phyloP scores from a whole-genome alignment of 768 basidiomycete genomes.

The Podaxis sp. region DNA sequence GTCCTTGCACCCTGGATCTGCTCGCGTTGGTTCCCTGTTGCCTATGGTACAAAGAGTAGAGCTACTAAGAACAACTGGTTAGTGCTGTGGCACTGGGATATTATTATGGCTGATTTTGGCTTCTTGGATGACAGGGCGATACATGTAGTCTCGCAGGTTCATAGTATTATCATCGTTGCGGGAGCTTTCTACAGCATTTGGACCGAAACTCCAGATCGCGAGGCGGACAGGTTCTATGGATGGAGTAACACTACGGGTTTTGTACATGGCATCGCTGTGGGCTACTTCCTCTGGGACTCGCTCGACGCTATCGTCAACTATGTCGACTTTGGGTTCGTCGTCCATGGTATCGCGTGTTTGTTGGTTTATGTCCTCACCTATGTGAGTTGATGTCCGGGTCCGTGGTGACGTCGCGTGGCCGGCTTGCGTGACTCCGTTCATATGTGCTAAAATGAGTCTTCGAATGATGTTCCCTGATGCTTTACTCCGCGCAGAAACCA shows the following conservation, averaged over 20 bases:
- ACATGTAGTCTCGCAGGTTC: conserved; percentile 71
- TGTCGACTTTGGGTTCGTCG: conserved; percentile 69
- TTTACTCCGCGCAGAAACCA: conserved; percentile 45
- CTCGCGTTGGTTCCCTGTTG: conserved; percentile 43
- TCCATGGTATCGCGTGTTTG: conserved; percentile 75
- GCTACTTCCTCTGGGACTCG: conserved; percentile 85
- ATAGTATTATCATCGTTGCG: conserved; percentile 67
- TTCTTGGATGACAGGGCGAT: conserved; percentile 49
- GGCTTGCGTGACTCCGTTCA: background rate
- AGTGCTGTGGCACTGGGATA: background rate
- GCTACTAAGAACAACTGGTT: conserved; percentile 64
- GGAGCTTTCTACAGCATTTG: conserved; percentile 55
- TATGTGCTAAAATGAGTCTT: background rate
- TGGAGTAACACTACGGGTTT: conserved; percentile 62
- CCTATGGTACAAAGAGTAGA: conserved; percentile 47
- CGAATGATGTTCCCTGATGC: background rate
- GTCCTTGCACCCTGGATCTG: conserved; percentile 57
- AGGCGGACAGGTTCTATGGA: conserved; percentile 71
- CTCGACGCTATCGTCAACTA: conserved; percentile 70
- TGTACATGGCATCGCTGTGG: conserved; percentile 67
- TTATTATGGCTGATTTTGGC: conserved; percentile 6
- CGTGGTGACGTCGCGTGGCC: conserved; percentile 10
- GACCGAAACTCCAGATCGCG: conserved; percentile 40
- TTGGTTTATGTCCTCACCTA: conserved; percentile 68
- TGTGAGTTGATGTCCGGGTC: conserved; percentile 41